Conservation (phyloP, 2,329 filamentous ascomycete genomes). For the Coniochaeta sp. region DNA sequence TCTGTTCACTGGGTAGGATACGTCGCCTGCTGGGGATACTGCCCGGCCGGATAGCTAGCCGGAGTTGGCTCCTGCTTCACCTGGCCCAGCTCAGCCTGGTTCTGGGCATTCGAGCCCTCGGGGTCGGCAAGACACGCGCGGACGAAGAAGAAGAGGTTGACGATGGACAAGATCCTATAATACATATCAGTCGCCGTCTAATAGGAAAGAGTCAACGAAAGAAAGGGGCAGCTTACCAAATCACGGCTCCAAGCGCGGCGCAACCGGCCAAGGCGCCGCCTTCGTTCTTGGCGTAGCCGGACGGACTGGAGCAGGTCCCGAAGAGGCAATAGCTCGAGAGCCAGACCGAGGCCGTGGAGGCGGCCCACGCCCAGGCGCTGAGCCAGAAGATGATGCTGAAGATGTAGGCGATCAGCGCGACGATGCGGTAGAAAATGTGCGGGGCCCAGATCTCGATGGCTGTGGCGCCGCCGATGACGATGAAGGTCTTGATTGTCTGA, state of each 20-base stretch:
- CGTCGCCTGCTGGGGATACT: not conserved
- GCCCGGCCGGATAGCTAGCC: not conserved
- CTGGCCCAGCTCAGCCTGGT: conserved; percentile 21
- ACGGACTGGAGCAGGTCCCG: not conserved
- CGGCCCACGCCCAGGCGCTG: conserved; percentile 32
- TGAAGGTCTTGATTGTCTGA: conserved; percentile 31
- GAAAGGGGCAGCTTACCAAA: conserved; percentile 23
- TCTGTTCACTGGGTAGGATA: not conserved
- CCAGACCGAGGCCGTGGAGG: conserved; percentile 22
- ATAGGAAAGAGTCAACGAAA: not conserved
- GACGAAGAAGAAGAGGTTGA: conserved; percentile 31
- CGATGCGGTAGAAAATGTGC: conserved; percentile 29
- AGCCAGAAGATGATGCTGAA: conserved; percentile 37
- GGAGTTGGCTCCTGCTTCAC: conserved; percentile 13
- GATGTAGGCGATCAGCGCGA: conserved; percentile 25
- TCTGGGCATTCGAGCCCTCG: conserved; percentile 5
- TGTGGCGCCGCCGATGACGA: conserved; percentile 30
- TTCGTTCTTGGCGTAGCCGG: conserved; percentile 11
- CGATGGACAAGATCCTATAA: conserved; percentile 28
- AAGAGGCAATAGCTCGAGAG: conserved; percentile 10
- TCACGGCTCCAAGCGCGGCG: conserved; percentile 32
- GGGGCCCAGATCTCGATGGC: conserved; percentile 27
- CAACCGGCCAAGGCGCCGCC: conserved; percentile 28
- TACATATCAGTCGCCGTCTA: not conserved
- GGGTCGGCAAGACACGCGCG: conserved; percentile 20